Evolutionary conservation across 2,329 filamentous ascomycete genomes (phyloP), one percentile per base, ranked within the genome.

Genomic region (Alternaria triticina): DNA sequence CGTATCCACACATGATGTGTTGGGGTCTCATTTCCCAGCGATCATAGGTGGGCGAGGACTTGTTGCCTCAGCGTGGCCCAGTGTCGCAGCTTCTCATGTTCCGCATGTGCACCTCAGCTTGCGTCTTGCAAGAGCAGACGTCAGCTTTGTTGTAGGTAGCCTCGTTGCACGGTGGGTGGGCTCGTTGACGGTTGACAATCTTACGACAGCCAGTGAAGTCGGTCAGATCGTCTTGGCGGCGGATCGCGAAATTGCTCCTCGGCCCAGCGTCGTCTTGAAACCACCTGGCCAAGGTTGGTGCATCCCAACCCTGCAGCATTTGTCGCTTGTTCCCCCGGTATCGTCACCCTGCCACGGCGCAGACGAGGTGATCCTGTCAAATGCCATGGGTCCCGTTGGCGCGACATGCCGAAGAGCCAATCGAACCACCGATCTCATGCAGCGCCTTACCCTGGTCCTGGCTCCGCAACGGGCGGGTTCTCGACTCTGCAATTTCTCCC

Each of bases 401-500:
- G 66, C 71, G 72, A 59, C 62, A 62, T 59, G 58, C 54, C 65
- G 50, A 56, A 40, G 64, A 65, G 65, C 77, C 76, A 78, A 76
- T 78, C 61, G 50, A 28, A 54, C 17, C 23, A 17, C 44, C 23
- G 40, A 22, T 57, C 45, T 67, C 57, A 58, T 50, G 54, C 58
- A 57, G 60, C 49, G 54, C 57, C 59, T 62, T 60, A 47, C 27
- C 54, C 61, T 27, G 50, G 55, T 43, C 67, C 70, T 68, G 61
- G 68, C 67, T 57, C 66, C 58, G 66, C 61, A 51, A 65, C 65
- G 62, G 61, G 61, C 65, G 62, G 61, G 61, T 68, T 65, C 66
- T 59, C 69, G 69, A 71, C 74, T 61, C 65, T 67, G 75, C 69
- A 79, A 78, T 79, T 68, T 79, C 73, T 77, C 71, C 73, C 75